These are phyloP conservation scores for Onygenales sp. DNA, from an alignment of 2,329 filamentous ascomycete species.

Conservation along the genomic window DNA sequence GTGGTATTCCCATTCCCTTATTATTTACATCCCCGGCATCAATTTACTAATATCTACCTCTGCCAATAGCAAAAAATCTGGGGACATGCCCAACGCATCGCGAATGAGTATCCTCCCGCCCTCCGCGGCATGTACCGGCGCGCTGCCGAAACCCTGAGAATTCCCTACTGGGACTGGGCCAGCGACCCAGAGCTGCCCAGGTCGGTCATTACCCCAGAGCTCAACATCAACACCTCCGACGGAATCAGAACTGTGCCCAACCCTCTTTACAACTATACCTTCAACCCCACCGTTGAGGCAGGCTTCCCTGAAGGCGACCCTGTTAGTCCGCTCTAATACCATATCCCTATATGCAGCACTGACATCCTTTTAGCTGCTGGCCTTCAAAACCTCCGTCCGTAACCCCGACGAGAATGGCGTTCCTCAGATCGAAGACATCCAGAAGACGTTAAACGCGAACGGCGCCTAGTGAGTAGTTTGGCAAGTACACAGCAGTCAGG, in stretches of 20 bases:
- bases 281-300: conserved; percentile 11
- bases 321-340: conserved; percentile 3
- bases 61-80: conserved; percentile 28
- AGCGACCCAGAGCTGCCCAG: conserved; percentile 22
- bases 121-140: conserved; percentile 39
- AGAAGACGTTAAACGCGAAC: conserved; percentile 12
- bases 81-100: conserved; percentile 29
- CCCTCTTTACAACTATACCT: conserved; percentile 38
- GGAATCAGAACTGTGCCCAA: conserved; percentile 32
- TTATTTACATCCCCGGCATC: background rate
- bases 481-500: background rate
- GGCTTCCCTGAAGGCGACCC: conserved; percentile 14
- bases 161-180: conserved; percentile 45
- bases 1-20: conserved; percentile 1
- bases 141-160: conserved; percentile 33
- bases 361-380: conserved; percentile 6
- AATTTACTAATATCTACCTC: background rate
- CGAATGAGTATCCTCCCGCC: conserved; percentile 33
- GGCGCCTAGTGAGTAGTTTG: conserved; percentile 13
- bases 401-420: conserved; percentile 11
- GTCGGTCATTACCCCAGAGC: conserved; percentile 28
- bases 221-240: conserved; percentile 34
- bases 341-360: background rate
- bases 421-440: conserved; percentile 10
- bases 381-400: conserved; percentile 12